Conservation (phyloP, 164 flowering plant genomes). For the Macadamia integrifolia region DNA sequence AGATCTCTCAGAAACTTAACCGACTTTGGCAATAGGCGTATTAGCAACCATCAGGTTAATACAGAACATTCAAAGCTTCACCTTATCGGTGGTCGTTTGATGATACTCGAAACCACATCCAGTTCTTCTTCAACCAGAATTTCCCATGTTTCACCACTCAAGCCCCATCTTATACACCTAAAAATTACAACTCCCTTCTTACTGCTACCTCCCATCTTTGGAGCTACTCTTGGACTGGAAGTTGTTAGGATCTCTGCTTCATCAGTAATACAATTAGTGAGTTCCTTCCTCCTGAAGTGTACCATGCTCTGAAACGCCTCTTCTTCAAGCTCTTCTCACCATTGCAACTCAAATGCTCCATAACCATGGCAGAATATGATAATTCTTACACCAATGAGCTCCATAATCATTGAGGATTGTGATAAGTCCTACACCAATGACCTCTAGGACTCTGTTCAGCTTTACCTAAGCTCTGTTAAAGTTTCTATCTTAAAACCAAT, state of each 20-base stretch:
- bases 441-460: slow-evolving; percentile 20
- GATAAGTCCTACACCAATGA: slow-evolving; percentile 24
- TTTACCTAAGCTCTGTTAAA: slow-evolving; percentile 5
- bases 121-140: too few species aligned
- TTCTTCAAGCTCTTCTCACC: slow-evolving; percentile 10
- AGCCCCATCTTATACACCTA: too few species aligned
- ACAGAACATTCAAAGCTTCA: too few species aligned
- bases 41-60: too few species aligned
- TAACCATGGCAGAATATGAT: slow-evolving; percentile 26
- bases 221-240: slow-evolving; percentile 25
- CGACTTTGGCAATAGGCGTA: too few species aligned
- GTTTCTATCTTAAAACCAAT: too few species aligned
- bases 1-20: too few species aligned
- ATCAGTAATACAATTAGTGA: slow-evolving; percentile 15
- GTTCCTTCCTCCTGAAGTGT: slow-evolving; percentile 26
- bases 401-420: slow-evolving; percentile 23
- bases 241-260: slow-evolving; percentile 24
- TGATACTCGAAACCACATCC: too few species aligned
- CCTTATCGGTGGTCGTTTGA: too few species aligned
- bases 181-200: too few species aligned
- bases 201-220: not conserved
- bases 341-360: slow-evolving; percentile 11
- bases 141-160: too few species aligned
- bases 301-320: slow-evolving; percentile 11
- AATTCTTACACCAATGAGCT: slow-evolving; percentile 22